Conservation (phyloP, 441 rosid species). For the Gossypium trilobum region DNA sequence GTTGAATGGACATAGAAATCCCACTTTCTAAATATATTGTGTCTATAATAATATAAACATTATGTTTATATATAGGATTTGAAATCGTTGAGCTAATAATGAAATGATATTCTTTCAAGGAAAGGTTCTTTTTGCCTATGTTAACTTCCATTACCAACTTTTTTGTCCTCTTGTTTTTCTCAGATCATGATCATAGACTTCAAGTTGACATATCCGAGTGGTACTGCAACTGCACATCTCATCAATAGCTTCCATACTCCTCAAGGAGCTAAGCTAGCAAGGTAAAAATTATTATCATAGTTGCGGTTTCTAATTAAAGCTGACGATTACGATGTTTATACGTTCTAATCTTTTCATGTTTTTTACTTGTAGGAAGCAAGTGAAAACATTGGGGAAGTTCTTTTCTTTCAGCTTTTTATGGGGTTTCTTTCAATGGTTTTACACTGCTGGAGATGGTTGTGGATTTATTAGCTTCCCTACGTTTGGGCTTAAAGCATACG, state of each 20-base stretch:
- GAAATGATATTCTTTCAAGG: background rate
- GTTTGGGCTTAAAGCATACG: constrained; percentile 63
- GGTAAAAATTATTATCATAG: constrained; percentile 28
- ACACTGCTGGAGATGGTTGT: constrained; percentile 55
- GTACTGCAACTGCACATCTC: constrained; percentile 88
- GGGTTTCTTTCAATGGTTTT: constrained; percentile 96
- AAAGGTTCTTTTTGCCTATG: background rate
- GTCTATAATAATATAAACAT: background rate
- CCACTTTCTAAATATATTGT: background rate
- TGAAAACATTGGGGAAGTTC: constrained; percentile 57
- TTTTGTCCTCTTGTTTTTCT: constrained; percentile 1
- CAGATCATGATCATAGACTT: constrained; percentile 87
- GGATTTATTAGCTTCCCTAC: constrained; percentile 75
- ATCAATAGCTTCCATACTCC: constrained; percentile 93
- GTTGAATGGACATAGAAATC: background rate
- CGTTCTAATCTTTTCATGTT: constrained; percentile 12
- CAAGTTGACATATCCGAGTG: constrained; percentile 85
- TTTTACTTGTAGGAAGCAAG: constrained; percentile 59
- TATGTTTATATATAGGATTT: background rate
- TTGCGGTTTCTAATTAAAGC: background rate
- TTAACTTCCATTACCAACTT: background rate
- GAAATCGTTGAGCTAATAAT: background rate
- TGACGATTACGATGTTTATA: background rate
- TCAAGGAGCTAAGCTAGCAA: constrained; percentile 77
- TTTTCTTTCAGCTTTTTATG: constrained; percentile 78